Evolutionary conservation across 2,329 filamentous ascomycete genomes (phyloP), one percentile per base, ranked within the genome.

Genomic region (Nothophoma quercina): DNA sequence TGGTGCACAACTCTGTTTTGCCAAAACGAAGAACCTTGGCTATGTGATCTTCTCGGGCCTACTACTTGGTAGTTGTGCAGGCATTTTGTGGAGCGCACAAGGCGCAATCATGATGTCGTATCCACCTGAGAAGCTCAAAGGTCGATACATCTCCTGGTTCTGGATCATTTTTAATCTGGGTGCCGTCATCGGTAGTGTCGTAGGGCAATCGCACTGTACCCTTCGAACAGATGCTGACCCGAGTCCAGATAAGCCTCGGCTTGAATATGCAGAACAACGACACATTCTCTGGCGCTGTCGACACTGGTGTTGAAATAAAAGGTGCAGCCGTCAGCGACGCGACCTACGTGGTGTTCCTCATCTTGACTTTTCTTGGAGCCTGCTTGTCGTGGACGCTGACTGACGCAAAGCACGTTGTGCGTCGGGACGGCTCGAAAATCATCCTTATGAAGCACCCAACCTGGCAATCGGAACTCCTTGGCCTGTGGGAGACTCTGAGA

Each of bases 121-220:
- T 73, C 92, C 92, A 1, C 80, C 84, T 16, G 93, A 96, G 76
- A 75, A 85, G 26, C 84, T 85, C 59, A 96, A 96, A 81, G 93
- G 93, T 34, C 87, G 88, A 54, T 96, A 92, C 74, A 96, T 96
- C 72, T 89, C 89, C 55, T 87, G 86, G 79, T 96, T 96, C 78
- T 96, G 93, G 93, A 87, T 92, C 73, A 96, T 97, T 68, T 97
- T 96, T 82, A 96, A 96, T 75, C 75, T 93, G 53, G 93, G 93
- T 64, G 92, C 87, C 65, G 92, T 96, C 56, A 91, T 97, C 73
- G 93, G 93, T 57, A 86, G 88, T 67, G 71, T 87, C 78, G 83
- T 85, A 75, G 71, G 81, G 71, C 50, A 75, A 28, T 47, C 22
- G 32, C 38, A 22, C 32, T 54, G 45, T 55, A 36, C 87, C 65